Conservation (phyloP, 495 filamentous ascomycete genomes). For the Penicillium waksmanii region DNA sequence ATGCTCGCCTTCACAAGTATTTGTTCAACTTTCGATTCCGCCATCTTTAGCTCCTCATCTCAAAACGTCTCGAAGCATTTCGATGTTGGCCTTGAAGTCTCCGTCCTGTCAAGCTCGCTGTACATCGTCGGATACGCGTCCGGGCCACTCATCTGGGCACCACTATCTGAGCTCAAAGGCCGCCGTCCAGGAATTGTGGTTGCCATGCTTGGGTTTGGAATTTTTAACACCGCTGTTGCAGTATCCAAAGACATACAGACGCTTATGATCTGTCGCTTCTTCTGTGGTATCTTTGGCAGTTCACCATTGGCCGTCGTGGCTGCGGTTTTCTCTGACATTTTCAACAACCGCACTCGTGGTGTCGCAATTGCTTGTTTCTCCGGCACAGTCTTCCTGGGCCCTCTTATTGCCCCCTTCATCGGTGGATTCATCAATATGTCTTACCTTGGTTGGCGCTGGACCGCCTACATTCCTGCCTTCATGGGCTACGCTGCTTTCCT, state of each 20-base stretch:
- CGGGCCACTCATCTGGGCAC: conserved; percentile 67
- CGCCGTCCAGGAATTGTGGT: conserved; percentile 61
- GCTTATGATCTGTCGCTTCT: conserved; percentile 66
- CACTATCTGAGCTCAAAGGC: conserved; percentile 65
- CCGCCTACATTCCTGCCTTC: conserved; percentile 72
- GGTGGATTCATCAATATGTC: conserved; percentile 69
- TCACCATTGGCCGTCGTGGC: conserved; percentile 84
- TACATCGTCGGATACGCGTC: conserved; percentile 63
- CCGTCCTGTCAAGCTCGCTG: conserved; percentile 59
- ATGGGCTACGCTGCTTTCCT: conserved; percentile 77
- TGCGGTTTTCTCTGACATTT: conserved; percentile 90
- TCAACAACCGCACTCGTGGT: conserved; percentile 76
- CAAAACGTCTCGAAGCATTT: conserved; percentile 41
- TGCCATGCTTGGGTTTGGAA: conserved; percentile 48
- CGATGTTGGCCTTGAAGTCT: conserved; percentile 53
- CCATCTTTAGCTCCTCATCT: conserved; percentile 36
- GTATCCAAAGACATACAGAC: conserved; percentile 64
- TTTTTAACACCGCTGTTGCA: conserved; percentile 64
- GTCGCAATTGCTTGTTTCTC: conserved; percentile 72
- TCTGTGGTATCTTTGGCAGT: conserved; percentile 63
- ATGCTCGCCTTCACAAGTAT: conserved; percentile 46
- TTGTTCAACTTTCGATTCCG: conserved; percentile 44
- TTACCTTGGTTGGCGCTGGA: conserved; percentile 83
- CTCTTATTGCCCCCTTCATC: conserved; percentile 81
- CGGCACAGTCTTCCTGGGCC: conserved; percentile 83